Conservation (phyloP, 345 rosid genomes). For the Sonneratia caseolaris region DNA sequence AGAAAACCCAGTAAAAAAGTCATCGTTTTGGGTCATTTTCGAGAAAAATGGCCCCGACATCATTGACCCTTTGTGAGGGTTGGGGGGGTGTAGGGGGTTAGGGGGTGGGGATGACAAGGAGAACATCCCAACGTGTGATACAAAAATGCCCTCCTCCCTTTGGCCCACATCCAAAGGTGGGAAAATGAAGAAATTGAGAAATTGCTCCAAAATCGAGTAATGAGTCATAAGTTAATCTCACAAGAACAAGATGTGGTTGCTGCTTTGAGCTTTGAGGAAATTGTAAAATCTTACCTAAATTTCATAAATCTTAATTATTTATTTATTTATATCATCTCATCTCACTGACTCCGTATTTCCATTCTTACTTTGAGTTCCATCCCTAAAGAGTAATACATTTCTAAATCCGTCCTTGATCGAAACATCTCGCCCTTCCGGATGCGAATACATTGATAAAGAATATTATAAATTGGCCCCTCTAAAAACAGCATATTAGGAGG, state of each 20-base stretch:
- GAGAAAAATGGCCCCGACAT: background rate
- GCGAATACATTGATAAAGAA: no score
- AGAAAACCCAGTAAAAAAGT: background rate
- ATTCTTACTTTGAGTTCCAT: no score
- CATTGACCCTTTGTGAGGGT: background rate
- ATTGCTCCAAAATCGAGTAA: background rate
- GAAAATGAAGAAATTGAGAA: background rate
- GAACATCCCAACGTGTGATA: slow-evolving; percentile 22
- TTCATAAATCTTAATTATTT: no score
- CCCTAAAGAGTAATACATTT: no score
- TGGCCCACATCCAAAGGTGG: slow-evolving; percentile 10
- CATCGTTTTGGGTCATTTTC: background rate
- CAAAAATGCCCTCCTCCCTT: slow-evolving; percentile 12
- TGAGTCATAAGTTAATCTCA: background rate
- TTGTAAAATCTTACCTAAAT: no score
- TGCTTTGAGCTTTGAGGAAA: no score
- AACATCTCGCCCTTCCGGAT: no score
- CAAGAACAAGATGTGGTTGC: no score
- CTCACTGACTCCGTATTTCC: no score
- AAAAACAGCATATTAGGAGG: background rate
- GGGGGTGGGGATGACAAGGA: slow-evolving; percentile 11
- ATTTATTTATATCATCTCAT: no score
- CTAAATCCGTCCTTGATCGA: no score
- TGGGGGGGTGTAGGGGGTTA: no score
- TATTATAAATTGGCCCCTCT: background rate